These are phyloP conservation scores for Anethum foeniculum DNA, from an alignment of 140 eudicot genomes.

Conservation along the genomic window DNA sequence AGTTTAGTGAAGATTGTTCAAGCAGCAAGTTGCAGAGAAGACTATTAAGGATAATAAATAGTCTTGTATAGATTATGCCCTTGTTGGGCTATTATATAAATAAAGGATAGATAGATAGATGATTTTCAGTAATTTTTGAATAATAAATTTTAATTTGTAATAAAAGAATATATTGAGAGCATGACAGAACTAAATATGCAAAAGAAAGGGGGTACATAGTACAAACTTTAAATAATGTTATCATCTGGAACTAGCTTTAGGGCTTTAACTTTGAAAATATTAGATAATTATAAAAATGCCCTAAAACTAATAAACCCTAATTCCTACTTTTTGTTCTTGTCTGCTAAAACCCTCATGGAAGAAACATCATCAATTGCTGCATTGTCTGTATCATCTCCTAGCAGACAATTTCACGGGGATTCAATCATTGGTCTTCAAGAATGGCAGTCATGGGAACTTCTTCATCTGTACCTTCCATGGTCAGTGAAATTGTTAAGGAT, in stretches of 20 bases:
- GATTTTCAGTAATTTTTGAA: no score
- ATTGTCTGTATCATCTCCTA: conserved; percentile 19
- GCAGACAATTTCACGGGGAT: conserved; percentile 17
- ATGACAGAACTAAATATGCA: no score
- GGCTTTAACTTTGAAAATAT: conserved; percentile 22
- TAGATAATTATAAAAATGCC: conserved; percentile 4
- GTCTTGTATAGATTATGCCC: no score
- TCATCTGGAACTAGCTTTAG: conserved; percentile 7
- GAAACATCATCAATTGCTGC: conserved; percentile 31
- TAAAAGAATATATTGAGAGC: no score
- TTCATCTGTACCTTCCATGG: conserved; percentile 68
- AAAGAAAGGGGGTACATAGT: not conserved
- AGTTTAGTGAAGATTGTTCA: no score
- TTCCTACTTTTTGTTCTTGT: not conserved
- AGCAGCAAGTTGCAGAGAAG: no score
- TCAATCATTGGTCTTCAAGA: conserved; percentile 49
- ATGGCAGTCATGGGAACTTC: conserved; percentile 85
- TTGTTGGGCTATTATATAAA: no score
- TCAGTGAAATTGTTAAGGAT: conserved; percentile 52
- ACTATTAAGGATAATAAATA: no score
- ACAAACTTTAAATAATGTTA: not conserved
- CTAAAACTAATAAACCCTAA: conserved; percentile 9
- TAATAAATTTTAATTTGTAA: no score
- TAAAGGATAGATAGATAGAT: no score
- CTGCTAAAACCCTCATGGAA: conserved; percentile 18